phyloP scores from a whole-genome alignment of 2,329 filamentous ascomycete genomes.

The Blastomyces emzantsi region DNA sequence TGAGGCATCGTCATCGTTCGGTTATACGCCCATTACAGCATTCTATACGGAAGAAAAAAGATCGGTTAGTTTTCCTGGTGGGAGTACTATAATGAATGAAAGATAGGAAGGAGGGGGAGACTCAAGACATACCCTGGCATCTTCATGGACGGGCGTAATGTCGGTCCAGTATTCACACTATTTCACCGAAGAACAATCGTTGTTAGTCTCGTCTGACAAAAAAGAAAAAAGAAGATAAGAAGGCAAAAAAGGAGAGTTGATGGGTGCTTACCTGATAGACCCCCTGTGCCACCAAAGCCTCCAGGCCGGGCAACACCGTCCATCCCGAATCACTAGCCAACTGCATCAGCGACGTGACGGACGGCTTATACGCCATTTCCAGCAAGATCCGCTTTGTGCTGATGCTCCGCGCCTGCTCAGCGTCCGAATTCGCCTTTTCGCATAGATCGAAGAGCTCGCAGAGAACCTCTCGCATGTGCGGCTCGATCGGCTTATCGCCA shows the following conservation, averaged over 20 bases:
- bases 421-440: conserved; percentile 20
- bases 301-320: conserved; percentile 75
- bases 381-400: conserved; percentile 53
- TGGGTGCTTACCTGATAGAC: conserved; percentile 59
- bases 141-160: conserved; percentile 62
- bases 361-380: conserved; percentile 95
- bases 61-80: conserved; percentile 4
- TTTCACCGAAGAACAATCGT: conserved; percentile 12
- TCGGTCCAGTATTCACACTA: conserved; percentile 79
- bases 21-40: conserved; percentile 13
- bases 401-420: conserved; percentile 39
- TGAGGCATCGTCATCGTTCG: neutral
- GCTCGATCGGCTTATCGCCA: conserved; percentile 73
- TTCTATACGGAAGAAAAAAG: conserved; percentile 8
- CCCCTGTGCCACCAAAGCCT: conserved; percentile 80
- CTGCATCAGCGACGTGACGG: conserved; percentile 73
- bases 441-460: conserved; percentile 35
- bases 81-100: neutral
- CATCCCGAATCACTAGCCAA: conserved; percentile 70
- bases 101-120: conserved; percentile 1
- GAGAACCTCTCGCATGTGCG: conserved; percentile 57
- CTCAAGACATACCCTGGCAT: conserved; percentile 49
- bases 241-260: neutral
- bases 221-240: neutral
- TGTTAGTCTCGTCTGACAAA: neutral